Evolutionary conservation across 768 basidiomycete genomes (phyloP), one percentile per base, ranked within the genome.

Genomic region (Boletus tylopilopsis): DNA sequence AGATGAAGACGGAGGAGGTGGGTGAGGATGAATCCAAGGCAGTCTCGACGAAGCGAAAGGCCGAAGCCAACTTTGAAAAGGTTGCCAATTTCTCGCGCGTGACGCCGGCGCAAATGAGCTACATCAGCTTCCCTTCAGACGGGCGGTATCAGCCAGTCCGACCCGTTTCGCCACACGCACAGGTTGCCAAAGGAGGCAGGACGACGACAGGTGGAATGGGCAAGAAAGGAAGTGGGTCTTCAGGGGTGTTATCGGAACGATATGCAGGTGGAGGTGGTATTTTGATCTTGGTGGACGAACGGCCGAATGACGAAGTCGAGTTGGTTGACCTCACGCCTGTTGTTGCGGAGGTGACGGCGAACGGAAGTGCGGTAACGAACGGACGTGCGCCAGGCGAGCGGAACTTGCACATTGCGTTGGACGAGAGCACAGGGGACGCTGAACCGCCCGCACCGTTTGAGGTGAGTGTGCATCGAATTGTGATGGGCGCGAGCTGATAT

Each of bases 31-130:
- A 76, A 39, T 78, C 78, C 36, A 73, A 80, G 41, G 75, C 75
- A 70, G 76, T 42, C 69, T 73, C 61, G 55, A 60, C 70, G n/a
- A 68, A 76, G 50, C 82, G 82, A 61, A 90, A 85, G 66, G 62
- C 69, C 15, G 96, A 99, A 62, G 84, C 90, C 2, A 70, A 78
- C 3, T 87, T 75, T 12, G 92, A 96, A 71, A 77, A 71, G 50
- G 73, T 90, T 11, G 73, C 82, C 19, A 99, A 99, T 73, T 86
- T 97, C 64, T 88, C 92, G 18, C 85, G 96, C 42, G 94, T 97
- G 19, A 91, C 89, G 3, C 90, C 94, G 18, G 82, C 85, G 0
- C 96, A 99, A 65, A 72, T 95, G 23, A 72, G 80, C n/a, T 81
- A 87, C 68, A 80, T 98, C 62, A 77, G 81, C 40, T 95, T 98